Percentiles rank a stretch among this genome's conserved stretches.
Conservation (phyloP, 306 rosid genomes). For the Elaeagnus macrophylla region DNA sequence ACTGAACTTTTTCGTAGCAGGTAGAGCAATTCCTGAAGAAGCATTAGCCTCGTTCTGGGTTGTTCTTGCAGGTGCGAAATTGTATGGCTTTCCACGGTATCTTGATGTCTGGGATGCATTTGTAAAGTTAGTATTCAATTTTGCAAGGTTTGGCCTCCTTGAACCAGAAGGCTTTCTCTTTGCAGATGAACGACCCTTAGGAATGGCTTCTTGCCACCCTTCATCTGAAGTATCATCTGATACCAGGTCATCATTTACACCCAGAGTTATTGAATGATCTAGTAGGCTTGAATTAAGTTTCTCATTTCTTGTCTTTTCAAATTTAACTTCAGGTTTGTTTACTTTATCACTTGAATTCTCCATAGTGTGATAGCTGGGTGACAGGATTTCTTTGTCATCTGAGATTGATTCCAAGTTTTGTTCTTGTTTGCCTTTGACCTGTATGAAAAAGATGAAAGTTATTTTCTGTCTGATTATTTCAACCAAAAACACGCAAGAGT, state of each 20-base stretch:
- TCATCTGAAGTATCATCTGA: conserved; percentile 64
- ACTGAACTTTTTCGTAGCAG: conserved; percentile 40
- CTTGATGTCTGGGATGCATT: conserved; percentile 60
- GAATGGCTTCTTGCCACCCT: conserved; percentile 99
- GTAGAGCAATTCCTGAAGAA: conserved; percentile 39
- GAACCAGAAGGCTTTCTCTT: conserved; percentile 72
- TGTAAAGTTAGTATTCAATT: conserved; percentile 68
- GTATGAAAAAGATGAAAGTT: conserved; percentile 19
- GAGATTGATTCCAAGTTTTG: conserved; percentile 49
- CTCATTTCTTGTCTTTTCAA: conserved; percentile 35
- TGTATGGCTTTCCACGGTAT: conserved; percentile 54
- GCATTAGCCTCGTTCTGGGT: conserved; percentile 45
- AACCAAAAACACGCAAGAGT: conserved; percentile 5
- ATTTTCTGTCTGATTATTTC: conserved; percentile 8
- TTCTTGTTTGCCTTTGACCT: conserved; percentile 82
- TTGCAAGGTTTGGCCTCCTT: conserved; percentile 82
- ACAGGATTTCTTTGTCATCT: conserved; percentile 59
- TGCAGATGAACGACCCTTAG: conserved; percentile 68
- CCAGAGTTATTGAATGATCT: conserved; percentile 29
- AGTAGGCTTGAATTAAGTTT: conserved; percentile 39
- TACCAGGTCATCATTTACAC: conserved; percentile 31
- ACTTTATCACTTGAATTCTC: conserved; percentile 79
- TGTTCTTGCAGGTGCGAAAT: conserved; percentile 46
- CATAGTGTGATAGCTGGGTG: conserved; percentile 29
- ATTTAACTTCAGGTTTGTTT: conserved; percentile 51